A percentile compares a stretch with the other conserved stretches of the same genome.
phyloP scores from a whole-genome alignment of 345 rosid genomes.

The Brassica rapa region DNA sequence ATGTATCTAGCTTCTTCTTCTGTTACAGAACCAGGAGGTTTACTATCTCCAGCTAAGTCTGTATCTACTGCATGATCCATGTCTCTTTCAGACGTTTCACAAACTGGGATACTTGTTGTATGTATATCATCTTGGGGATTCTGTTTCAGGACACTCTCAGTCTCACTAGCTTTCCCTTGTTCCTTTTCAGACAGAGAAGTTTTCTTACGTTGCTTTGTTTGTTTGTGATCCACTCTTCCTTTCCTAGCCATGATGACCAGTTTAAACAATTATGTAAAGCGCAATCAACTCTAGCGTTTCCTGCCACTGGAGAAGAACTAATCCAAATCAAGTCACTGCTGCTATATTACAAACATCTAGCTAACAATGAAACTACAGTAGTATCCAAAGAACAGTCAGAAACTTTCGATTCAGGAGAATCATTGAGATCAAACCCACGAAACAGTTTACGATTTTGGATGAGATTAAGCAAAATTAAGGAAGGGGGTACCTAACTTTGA shows the following conservation, averaged over 20 bases:
- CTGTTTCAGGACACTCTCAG: slow-evolving; percentile 50
- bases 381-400: too few species aligned
- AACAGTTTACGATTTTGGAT: too few species aligned
- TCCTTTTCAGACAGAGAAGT: slow-evolving; percentile 47
- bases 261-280: slow-evolving; percentile 5
- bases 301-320: slow-evolving; percentile 29
- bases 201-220: slow-evolving; percentile 50
- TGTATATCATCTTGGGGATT: slow-evolving; percentile 49
- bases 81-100: slow-evolving; percentile 42
- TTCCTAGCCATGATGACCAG: slow-evolving; percentile 68
- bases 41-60: slow-evolving; percentile 38
- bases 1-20: slow-evolving; percentile 42
- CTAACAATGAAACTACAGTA: too few species aligned
- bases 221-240: slow-evolving; percentile 54
- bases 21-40: slow-evolving; percentile 21
- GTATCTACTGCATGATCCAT: slow-evolving; percentile 28
- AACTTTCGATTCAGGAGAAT: too few species aligned
- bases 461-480: too few species aligned
- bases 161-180: slow-evolving; percentile 48
- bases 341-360: too few species aligned
- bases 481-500: too few species aligned
- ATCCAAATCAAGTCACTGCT: background rate
- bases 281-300: slow-evolving; percentile 33
- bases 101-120: slow-evolving; percentile 22
- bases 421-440: too few species aligned